Conservation (phyloP, 2,329 filamentous ascomycete genomes). For the Epichloe elymi region DNA sequence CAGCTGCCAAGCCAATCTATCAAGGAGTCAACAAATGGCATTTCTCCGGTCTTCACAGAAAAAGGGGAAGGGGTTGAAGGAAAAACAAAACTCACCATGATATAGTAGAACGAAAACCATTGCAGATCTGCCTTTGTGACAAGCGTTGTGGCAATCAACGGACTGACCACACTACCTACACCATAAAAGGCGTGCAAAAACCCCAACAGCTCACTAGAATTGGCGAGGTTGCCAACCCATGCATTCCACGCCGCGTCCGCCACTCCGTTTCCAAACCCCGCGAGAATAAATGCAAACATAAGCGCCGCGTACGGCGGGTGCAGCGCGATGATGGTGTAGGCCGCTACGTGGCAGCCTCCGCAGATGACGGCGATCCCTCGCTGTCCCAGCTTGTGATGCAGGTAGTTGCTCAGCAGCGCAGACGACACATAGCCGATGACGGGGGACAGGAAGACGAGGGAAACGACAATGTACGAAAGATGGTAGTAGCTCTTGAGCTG, state of each 20-base stretch:
- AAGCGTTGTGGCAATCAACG: slow-evolving; percentile 57
- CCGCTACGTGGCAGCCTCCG: slow-evolving; percentile 45
- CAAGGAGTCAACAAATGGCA: too few relatives aligned
- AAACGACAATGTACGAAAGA: slow-evolving; percentile 45
- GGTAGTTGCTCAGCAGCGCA: slow-evolving; percentile 45
- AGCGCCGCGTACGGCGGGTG: slow-evolving; percentile 54
- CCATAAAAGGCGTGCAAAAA: slow-evolving; percentile 55
- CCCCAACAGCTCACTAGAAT: slow-evolving; percentile 53
- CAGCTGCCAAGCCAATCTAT: slow-evolving; percentile 42
- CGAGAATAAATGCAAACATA: slow-evolving; percentile 47
- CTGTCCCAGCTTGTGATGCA: slow-evolving; percentile 49
- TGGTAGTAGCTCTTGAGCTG: slow-evolving; percentile 49
- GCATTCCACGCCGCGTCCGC: slow-evolving; percentile 38
- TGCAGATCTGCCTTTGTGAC: slow-evolving; percentile 45
- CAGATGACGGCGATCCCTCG: slow-evolving; percentile 53
- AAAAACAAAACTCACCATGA: slow-evolving; percentile 42
- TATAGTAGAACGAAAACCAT: slow-evolving; percentile 65
- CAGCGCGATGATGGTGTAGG: slow-evolving; percentile 44
- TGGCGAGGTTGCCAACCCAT: slow-evolving; percentile 50
- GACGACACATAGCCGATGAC: slow-evolving; percentile 49
- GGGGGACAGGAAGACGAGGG: slow-evolving; percentile 50
- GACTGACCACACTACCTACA: slow-evolving; percentile 53
- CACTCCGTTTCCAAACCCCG: slow-evolving; percentile 55
- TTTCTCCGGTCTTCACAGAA: too few relatives aligned
- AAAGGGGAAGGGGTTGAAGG: too few relatives aligned